Conservation (phyloP, 1,284 basidiomycete genomes). For the Boletus sp. region DNA sequence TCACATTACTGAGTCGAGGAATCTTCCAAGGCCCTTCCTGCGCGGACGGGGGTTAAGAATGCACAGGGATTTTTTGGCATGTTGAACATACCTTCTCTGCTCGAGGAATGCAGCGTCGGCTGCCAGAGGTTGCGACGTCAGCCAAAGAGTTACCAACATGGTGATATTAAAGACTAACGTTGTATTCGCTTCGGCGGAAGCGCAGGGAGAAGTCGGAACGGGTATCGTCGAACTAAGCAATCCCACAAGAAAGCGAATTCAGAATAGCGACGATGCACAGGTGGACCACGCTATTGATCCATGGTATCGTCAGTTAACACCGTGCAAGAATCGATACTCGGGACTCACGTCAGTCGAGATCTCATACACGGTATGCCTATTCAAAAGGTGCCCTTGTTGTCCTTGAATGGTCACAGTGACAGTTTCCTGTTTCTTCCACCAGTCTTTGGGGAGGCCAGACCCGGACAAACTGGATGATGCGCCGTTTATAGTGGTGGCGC, state of each 20-base stretch:
- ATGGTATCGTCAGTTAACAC: constrained; percentile 11
- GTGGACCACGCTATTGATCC: constrained; percentile 49
- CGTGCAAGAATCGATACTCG: not conserved
- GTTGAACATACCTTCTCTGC: constrained; percentile 61
- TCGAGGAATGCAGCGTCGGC: constrained; percentile 88
- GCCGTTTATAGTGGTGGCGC: constrained; percentile 42
- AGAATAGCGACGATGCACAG: constrained; percentile 76
- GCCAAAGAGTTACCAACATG: constrained; percentile 1
- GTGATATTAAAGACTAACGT: constrained; percentile 48
- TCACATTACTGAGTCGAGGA: constrained; percentile 74
- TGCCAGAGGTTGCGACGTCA: constrained; percentile 28
- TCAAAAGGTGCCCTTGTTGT: constrained; percentile 85
- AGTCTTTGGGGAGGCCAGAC: constrained; percentile 67
- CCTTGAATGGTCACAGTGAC: constrained; percentile 71
- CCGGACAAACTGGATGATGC: constrained; percentile 59
- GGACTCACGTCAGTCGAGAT: constrained; percentile 71
- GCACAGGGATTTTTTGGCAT: not conserved
- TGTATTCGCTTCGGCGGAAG: constrained; percentile 89
- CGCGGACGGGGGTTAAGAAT: not conserved
- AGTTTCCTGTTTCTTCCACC: constrained; percentile 80
- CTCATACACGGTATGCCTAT: constrained; percentile 78
- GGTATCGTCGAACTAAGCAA: constrained; percentile 73
- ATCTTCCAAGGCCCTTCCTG: constrained; percentile 80
- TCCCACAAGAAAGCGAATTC: constrained; percentile 91
- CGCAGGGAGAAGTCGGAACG: constrained; percentile 86